Evolutionary conservation across 2,329 filamentous ascomycete genomes (phyloP), one percentile per base, ranked within the genome.

Genomic region (Trichophyton mentagrophytes): DNA sequence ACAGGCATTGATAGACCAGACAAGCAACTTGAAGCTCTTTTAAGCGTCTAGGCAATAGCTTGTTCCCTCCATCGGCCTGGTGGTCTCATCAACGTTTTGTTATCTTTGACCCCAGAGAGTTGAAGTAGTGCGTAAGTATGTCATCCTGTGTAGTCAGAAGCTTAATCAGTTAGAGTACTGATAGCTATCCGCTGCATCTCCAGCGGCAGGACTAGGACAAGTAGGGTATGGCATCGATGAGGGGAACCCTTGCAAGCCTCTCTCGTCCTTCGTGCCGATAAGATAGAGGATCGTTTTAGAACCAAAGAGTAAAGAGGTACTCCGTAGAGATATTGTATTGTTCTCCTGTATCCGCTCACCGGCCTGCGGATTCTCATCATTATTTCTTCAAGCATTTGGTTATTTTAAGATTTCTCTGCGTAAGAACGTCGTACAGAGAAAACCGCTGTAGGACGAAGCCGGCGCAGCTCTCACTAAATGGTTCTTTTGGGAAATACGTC

Each of bases 111-210:
- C 7, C 33, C 1, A 2, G 33, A 3, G 9, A 7, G 9, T 13
- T 36, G 8, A 47, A 22, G 44, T 11, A 47, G 11, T 22, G 22
- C 25, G 20, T 25, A 13, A n/a, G n/a, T 5, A 47, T 22, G 33
- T 13, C 17, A 47, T 30, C 3, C 49, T 30, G 49, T 15, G 27
- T 53, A 30, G 27, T 53, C 49, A 53, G 49, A 53, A 53, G 49
- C 22, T 53, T 53, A 53, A 30, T 53, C 27, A 30, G 25, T 53
- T 53, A 53, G 49, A 13, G 49, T 53, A 30, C 49, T 53, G 49
- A 53, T 53, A 53, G 49, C 49, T 53, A 33, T 30, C 49, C 49
- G 49, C 49, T 53, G 49, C 49, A 53, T 25, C 25, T 30, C 49
- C 49, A 53, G 49, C 49, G 20, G 44, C 44, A 47, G 44, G 44